Conservation (phyloP, 2,329 filamentous ascomycete genomes). For the Ophiocordyceps sinensis region DNA sequence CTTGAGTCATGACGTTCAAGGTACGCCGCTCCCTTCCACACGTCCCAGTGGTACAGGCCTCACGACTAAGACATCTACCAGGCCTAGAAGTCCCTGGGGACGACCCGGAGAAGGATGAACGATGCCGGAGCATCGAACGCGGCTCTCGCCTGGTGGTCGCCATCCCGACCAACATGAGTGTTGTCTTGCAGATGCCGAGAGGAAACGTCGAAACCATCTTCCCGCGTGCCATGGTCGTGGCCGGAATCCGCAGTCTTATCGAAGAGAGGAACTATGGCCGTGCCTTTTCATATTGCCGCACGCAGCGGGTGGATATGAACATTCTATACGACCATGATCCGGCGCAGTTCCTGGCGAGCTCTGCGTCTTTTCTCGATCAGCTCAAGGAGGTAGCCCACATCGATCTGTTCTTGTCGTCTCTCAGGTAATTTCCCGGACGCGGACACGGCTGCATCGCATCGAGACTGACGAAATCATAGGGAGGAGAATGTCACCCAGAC, state of each 20-base stretch:
- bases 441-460: slow-evolving; percentile 9
- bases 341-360: slow-evolving; percentile 63
- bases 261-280: slow-evolving; percentile 66
- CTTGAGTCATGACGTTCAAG: slow-evolving; percentile 44
- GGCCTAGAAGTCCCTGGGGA: slow-evolving; percentile 73
- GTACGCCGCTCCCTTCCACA: slow-evolving; percentile 25
- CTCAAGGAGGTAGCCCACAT: slow-evolving; percentile 69
- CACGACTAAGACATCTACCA: slow-evolving; percentile 20
- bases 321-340: slow-evolving; percentile 91
- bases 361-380: slow-evolving; percentile 69
- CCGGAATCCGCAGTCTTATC: slow-evolving; percentile 72
- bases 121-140: slow-evolving; percentile 82
- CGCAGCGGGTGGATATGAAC: slow-evolving; percentile 94
- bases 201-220: slow-evolving; percentile 94
- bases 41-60: no score
- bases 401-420: slow-evolving; percentile 78
- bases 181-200: slow-evolving; percentile 88
- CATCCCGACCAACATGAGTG: slow-evolving; percentile 72
- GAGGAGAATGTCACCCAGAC: slow-evolving; percentile 89
- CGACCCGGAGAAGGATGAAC: slow-evolving; percentile 81
- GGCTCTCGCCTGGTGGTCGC: slow-evolving; percentile 78
- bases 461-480: slow-evolving; percentile 20
- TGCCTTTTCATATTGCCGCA: slow-evolving; percentile 79
- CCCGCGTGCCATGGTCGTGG: slow-evolving; percentile 81
- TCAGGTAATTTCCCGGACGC: slow-evolving; percentile 40